Base-by-base conservation (phyloP, 345 rosid species). In the Eucalyptus tenuipes region DNA sequence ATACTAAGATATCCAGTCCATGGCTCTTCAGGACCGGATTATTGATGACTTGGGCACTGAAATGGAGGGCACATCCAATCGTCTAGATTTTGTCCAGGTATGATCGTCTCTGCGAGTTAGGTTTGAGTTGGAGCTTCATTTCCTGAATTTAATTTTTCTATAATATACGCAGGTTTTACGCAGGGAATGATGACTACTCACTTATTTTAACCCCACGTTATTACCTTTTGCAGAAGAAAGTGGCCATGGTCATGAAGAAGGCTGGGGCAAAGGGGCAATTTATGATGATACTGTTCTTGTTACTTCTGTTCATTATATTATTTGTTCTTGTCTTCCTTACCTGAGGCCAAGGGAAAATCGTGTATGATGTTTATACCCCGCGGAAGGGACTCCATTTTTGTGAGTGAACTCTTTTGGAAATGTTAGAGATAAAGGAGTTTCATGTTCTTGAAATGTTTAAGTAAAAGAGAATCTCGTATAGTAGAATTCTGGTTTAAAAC, bases 31-130 rank as follows among this genome's bases (percentile, higher is more conserved):
- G 99, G 99, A 96, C 90, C 97, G 91, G 91, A 95, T 98, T 68
- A 91, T 98, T 68, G 97, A 95, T 91, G 99, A 96, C 87, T 85
- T 98, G 90, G 99, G 94, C 50, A 92, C 68, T 1, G 99, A 98
- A 91, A 97, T 98, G 99, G 99, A 98, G 89, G 93, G 97, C 85
- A 98, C 99, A 86, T 92, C 97, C 85, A 97, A 94, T 91, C 98
- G 99, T 49, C 98, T 98, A 15, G 98, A 98, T 91, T 98, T 98
- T 92, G 97, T 98, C 91, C 99, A 97, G 99, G 99, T 96, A 75
- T 10, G 31, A 52, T 86, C 40, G 87, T 86, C 47, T 52, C 47
- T 18, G 57, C n/a, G 4, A 49, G 66, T 25, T 86, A 18, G 55
- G 61, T 71, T 37, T 11, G 25, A 71, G 45, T 9, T 9, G 81